phyloP scores from a whole-genome alignment of 2,329 filamentous ascomycete species.

The Pseudogymnoascus sp. region DNA sequence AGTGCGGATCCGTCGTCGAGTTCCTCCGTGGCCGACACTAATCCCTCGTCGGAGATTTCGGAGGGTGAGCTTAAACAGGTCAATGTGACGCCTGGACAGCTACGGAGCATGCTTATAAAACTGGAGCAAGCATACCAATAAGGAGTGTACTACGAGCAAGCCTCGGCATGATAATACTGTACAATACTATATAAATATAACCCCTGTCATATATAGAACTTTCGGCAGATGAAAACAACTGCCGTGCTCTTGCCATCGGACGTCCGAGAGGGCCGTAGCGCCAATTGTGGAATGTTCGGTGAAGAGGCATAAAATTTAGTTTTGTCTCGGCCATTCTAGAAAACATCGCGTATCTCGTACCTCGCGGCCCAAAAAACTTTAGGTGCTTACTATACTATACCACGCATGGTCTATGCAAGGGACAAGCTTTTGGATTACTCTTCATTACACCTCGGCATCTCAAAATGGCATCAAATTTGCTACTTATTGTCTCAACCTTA shows the following conservation, averaged over 20 bases:
- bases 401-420: not conserved
- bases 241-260: not conserved
- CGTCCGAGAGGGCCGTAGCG: not conserved
- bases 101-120: constrained; percentile 16
- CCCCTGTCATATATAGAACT: not conserved
- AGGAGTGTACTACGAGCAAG: not conserved
- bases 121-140: constrained; percentile 10
- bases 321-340: not conserved
- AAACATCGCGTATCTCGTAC: not conserved
- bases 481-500: not conserved
- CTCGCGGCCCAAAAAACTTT: not conserved
- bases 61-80: constrained; percentile 16
- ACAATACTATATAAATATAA: constrained; percentile 1
- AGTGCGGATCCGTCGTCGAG: not conserved
- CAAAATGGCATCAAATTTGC: not conserved
- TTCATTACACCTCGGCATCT: not conserved
- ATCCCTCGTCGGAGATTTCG: not conserved
- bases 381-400: not conserved
- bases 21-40: not conserved
- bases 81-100: constrained; percentile 11
- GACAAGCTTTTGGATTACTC: not conserved
- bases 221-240: not conserved
- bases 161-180: constrained; percentile 7
- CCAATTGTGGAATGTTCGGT: not conserved
- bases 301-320: not conserved